Percentiles rank a stretch among this genome's conserved stretches.
These are phyloP conservation scores for Penicillium dipodomyicola DNA, from an alignment of 495 filamentous ascomycete species.

Conservation along the genomic window DNA sequence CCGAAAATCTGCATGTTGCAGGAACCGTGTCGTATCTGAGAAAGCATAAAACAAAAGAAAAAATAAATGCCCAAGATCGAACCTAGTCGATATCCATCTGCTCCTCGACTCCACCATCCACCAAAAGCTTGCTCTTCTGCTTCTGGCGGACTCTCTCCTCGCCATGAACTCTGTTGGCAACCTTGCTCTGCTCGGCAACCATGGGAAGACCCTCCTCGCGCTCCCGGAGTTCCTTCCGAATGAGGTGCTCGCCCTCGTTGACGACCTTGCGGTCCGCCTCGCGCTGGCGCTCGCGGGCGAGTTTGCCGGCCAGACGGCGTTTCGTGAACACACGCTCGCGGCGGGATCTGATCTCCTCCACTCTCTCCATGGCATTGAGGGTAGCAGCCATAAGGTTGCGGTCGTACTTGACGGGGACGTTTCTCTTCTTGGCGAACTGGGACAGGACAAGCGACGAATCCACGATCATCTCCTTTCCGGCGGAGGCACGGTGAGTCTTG, in stretches of 20 bases:
- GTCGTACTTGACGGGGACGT: slow-evolving; percentile 93
- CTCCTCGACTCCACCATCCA: slow-evolving; percentile 65
- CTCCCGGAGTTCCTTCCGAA: slow-evolving; percentile 49
- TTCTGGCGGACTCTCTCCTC: slow-evolving; percentile 59
- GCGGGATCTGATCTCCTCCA: slow-evolving; percentile 78
- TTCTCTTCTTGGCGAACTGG: slow-evolving; percentile 85
- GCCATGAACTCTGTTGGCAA: slow-evolving; percentile 37
- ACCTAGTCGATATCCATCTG: slow-evolving; percentile 70
- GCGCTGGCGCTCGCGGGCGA: slow-evolving; percentile 64
- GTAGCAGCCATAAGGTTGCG: slow-evolving; percentile 83
- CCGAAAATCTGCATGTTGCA: slow-evolving; percentile 18
- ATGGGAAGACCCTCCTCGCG: slow-evolving; percentile 44
- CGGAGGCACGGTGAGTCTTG: slow-evolving; percentile 67
- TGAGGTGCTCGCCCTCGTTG: slow-evolving; percentile 83
- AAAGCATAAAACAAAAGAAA: slow-evolving; percentile 22
- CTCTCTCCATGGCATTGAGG: slow-evolving; percentile 85
- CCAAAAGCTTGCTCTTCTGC: slow-evolving; percentile 59
- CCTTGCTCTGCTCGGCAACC: slow-evolving; percentile 38
- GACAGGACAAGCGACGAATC: slow-evolving; percentile 90
- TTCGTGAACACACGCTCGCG: slow-evolving; percentile 90
- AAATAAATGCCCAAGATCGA: slow-evolving; percentile 6
- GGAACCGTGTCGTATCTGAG: slow-evolving; percentile 33
- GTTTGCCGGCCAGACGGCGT: slow-evolving; percentile 85
- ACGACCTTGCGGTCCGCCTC: slow-evolving; percentile 83
- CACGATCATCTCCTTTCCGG: slow-evolving; percentile 89